A percentile compares a stretch with the other conserved stretches of the same genome.
phyloP scores from a whole-genome alignment of 768 basidiomycete species.

The Pulveroboletus sp. region DNA sequence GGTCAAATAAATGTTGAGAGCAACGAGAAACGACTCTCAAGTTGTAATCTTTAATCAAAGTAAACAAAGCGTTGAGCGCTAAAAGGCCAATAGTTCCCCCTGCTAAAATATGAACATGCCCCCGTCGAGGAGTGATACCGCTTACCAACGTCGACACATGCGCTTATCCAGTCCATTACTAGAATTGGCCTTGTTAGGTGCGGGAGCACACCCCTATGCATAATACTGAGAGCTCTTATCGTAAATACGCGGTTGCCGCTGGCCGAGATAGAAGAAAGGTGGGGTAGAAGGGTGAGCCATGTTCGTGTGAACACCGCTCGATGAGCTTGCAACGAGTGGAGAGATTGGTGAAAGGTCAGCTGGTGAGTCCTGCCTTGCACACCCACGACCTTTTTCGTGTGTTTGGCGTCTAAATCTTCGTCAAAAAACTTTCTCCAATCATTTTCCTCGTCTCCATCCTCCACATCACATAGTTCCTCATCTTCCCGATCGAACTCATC shows the following conservation, averaged over 20 bases:
- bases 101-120: conserved; percentile 23
- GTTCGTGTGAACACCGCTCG: conserved; percentile 72
- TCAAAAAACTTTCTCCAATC: conserved; percentile 88
- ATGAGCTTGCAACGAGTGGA: conserved; percentile 75
- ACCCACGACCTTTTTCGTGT: conserved; percentile 35
- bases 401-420: conserved; percentile 42
- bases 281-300: conserved; percentile 73
- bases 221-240: conserved; percentile 61
- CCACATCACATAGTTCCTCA: conserved; percentile 32
- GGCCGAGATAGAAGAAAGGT: conserved; percentile 39
- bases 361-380: conserved; percentile 48
- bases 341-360: conserved; percentile 68
- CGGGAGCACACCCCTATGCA: conserved; percentile 82
- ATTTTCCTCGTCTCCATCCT: conserved; percentile 39
- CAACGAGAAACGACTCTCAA: conserved; percentile 51
- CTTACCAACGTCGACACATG: conserved; percentile 77
- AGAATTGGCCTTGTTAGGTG: conserved; percentile 72
- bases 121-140: conserved; percentile 1
- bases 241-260: conserved; percentile 36
- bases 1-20: background rate
- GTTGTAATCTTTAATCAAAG: conserved; percentile 89
- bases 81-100: conserved; percentile 84
- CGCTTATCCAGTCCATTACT: conserved; percentile 90
- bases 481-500: conserved; percentile 34
- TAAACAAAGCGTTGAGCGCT: conserved; percentile 86